Evolutionary conservation across 495 filamentous ascomycete species (phyloP).

Genomic region (Aspergillus cavernicola): DNA sequence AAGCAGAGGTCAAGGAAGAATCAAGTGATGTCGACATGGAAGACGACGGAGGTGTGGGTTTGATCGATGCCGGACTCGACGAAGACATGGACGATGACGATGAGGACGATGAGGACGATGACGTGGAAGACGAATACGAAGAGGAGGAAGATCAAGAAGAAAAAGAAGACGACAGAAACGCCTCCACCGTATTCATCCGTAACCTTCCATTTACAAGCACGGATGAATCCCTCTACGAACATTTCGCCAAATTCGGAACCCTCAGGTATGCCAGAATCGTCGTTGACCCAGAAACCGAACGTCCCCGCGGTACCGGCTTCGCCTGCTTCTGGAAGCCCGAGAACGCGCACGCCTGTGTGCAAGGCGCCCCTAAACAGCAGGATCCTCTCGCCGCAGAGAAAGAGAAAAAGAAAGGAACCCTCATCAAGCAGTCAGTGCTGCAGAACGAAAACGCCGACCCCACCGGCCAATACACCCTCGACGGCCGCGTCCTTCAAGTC

Average conservation of each 20-base stretch:
- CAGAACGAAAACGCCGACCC: constrained; percentile 76
- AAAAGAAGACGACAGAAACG: constrained; percentile 52
- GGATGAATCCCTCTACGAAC: constrained; percentile 73
- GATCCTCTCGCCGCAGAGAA: constrained; percentile 34
- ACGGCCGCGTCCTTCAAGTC: constrained; percentile 81
- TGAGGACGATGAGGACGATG: constrained; percentile 18
- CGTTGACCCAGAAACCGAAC: constrained; percentile 74
- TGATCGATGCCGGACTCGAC: too few relatives aligned
- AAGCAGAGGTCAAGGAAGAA: constrained; percentile 22
- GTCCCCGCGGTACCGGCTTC: constrained; percentile 88
- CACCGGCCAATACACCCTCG: constrained; percentile 79
- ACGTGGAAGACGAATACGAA: constrained; percentile 22
- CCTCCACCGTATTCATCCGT: constrained; percentile 82
- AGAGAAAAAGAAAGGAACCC: constrained; percentile 38
- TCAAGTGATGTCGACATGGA: constrained; percentile 34
- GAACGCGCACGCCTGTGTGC: constrained; percentile 69
- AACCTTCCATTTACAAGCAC: constrained; percentile 86
- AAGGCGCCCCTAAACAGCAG: constrained; percentile 59
- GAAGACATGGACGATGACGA: constrained; percentile 28
- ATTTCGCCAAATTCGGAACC: constrained; percentile 79
- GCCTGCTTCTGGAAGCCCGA: constrained; percentile 82
- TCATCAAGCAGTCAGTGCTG: constrained; percentile 70
- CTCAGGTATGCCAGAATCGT: constrained; percentile 88
- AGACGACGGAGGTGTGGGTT: constrained; percentile 33
- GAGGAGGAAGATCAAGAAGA: constrained; percentile 51